Evolutionary conservation across 495 filamentous ascomycete species (phyloP), one percentile per base, ranked within the genome.

Genomic region (Xylaria cubensis): DNA sequence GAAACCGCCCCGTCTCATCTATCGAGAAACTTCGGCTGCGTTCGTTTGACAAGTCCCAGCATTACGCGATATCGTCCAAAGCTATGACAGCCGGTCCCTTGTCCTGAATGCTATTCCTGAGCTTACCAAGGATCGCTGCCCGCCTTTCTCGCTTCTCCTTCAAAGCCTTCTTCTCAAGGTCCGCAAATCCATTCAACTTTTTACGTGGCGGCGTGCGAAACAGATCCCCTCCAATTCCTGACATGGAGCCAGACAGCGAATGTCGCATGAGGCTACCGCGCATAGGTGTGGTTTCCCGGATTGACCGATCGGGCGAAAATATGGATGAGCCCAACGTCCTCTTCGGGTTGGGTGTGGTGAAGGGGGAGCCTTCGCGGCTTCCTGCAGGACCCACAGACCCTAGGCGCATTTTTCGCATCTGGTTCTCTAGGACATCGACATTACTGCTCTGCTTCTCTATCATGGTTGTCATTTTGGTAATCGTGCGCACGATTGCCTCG

Each of bases 381-480:
- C 85, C 73, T 59, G 80, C 19, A 4, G 77, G 79, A n/a, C 77
- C 73, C 29, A 84, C 74, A 1, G 84, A 84, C 0, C 85, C 78
- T 7, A 94, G 78, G 3, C 92, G 86, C 10, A 97, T 83, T 64
- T 88, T 90, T 36, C 90, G 88, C 83, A 98, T 90, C 74, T 97
- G 92, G 46, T 89, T 88, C 79, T 97, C 96, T 36, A 98, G 86
- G 13, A 97, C 88, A 79, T 97, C 93, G 61, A 98, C 90, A 73
- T 98, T 96, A 58, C 89, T 91, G 79, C 91, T 94, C 77, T 91
- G 92, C 80, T 90, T 91, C 83, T 97, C 93, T 0, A 91, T 91
- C 93, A 98, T 97, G 71, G 83, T 89, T 65, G 94, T 98, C 89
- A 99, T 93, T 68, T 96, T 97, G 65, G 84, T 84, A 73, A 99